Evolutionary conservation across 2,329 filamentous ascomycete species (phyloP).

Genomic region (Hymenoscyphus fructigenus): DNA sequence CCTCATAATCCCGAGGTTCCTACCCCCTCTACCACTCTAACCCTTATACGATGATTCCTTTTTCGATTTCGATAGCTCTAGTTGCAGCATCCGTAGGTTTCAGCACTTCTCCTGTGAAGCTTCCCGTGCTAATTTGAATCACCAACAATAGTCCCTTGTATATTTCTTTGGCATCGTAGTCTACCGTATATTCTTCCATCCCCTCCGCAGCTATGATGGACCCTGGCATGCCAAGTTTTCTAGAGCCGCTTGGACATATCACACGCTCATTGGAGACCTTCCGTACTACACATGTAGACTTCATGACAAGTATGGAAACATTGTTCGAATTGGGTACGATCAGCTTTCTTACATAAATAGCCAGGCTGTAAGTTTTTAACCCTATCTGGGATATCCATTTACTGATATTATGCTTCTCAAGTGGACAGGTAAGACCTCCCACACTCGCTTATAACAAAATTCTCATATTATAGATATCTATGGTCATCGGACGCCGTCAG

Average conservation of each 20-base stretch:
- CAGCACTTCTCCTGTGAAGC: not conserved
- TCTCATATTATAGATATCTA: not conserved
- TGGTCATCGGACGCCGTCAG: not conserved
- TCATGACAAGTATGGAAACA: not conserved
- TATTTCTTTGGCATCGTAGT: not conserved
- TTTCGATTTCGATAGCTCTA: not conserved
- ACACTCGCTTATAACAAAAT: not conserved
- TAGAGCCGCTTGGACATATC: not conserved
- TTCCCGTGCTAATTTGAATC: not conserved
- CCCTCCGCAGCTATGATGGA: conserved; percentile 23
- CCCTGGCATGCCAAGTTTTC: conserved; percentile 18
- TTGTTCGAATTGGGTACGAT: not conserved
- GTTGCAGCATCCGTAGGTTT: not conserved
- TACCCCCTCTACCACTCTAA: not conserved
- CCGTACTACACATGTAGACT: not conserved
- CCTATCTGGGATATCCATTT: not conserved
- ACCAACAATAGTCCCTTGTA: not conserved
- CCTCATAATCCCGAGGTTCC: not conserved
- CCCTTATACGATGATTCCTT: not conserved
- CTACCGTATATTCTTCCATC: conserved; percentile 21
- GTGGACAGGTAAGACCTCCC: not conserved
- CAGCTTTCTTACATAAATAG: not conserved
- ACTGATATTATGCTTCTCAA: not conserved
- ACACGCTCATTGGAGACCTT: not conserved
- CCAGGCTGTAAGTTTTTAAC: not conserved